Conservation (phyloP, 169 alveolate genomes). For the Plasmodium gallinaceum region DNA sequence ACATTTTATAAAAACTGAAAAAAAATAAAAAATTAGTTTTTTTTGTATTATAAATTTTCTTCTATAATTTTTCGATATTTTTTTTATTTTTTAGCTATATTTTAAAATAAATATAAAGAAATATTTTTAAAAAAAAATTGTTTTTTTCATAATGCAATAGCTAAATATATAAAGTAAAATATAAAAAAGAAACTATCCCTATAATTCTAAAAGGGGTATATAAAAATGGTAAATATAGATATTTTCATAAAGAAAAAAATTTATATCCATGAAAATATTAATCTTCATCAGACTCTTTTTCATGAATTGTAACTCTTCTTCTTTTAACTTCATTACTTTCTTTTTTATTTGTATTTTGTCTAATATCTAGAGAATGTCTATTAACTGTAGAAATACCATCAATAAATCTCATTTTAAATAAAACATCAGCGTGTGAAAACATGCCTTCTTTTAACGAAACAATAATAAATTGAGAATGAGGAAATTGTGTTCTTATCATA, state of each 20-base stretch:
- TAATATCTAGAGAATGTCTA: conserved; percentile 79
- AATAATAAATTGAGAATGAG: conserved; percentile 96
- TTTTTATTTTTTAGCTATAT: no score
- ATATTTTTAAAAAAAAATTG: no score
- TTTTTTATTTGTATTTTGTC: conserved; percentile 29
- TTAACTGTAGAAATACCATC: conserved; percentile 92
- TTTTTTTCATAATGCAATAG: no score
- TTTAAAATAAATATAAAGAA: no score
- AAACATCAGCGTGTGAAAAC: conserved; percentile 98
- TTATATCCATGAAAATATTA: neutral
- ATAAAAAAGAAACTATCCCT: neutral
- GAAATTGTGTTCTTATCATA: conserved; percentile 97
- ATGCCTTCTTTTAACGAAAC: conserved; percentile 98
- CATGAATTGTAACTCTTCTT: conserved; percentile 60
- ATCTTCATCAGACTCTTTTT: conserved; percentile 58
- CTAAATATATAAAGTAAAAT: neutral
- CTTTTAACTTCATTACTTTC: conserved; percentile 44
- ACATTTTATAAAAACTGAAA: no score
- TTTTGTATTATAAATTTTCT: no score
- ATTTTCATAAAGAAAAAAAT: neutral
- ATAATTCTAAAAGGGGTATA: neutral
- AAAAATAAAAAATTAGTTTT: no score
- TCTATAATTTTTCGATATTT: no score
- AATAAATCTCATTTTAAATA: conserved; percentile 94
- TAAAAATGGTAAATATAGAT: neutral